Base-by-base conservation (phyloP, 2,329 filamentous ascomycete species). In the Xylaria sp. region DNA sequence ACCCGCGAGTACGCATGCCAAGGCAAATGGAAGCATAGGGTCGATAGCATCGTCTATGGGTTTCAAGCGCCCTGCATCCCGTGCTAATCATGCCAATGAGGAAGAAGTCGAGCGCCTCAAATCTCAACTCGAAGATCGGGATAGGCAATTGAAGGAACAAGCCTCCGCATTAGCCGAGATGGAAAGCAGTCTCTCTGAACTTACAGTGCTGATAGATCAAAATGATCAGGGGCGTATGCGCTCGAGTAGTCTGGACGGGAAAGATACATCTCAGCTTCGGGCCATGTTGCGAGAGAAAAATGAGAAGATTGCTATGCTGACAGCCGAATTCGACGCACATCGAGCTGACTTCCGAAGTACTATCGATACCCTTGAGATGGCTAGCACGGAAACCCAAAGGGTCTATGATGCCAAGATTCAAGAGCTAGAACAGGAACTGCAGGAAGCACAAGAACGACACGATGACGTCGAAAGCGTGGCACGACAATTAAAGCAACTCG, bases 311-410 rank as follows among this genome's bases (percentile, higher is more conserved):
- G 90, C 92, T 30, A 90, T 95, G 85, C 87, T 99, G 73, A 98
- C 94, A 0, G 89, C 93, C 8, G 96, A 99, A 78, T 99, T 99
- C 75, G 96, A 99, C 77, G 89, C 92, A 9, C 95, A 99, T 78
- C 88, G 96, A 67, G 95, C 96, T 19, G 96, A 99, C 79, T 99
- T 99, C 81, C 87, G 96, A 73, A 97, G 93, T 79, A 99, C 96
- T 19, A 96, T 99, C 69, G 96, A 99, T 81, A 97, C 95, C 0
- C 85, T 99, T 59, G 96, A 99, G 80, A 88, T 98, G 83, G 97
- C 96, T 2, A 97, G 94, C 77, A 92, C 94, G 0, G 96, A 99
- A 82, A 99, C 96, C 0, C 92, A 98, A 81, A 88, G 95, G 30
- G 95, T 99, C 14, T 99, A 99, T 78, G 96, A 99, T 79, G 92